A percentile compares a stretch with the other conserved stretches of the same genome.
Conservation (phyloP, 2,329 filamentous ascomycete genomes). For the Zasmidium angulare region DNA sequence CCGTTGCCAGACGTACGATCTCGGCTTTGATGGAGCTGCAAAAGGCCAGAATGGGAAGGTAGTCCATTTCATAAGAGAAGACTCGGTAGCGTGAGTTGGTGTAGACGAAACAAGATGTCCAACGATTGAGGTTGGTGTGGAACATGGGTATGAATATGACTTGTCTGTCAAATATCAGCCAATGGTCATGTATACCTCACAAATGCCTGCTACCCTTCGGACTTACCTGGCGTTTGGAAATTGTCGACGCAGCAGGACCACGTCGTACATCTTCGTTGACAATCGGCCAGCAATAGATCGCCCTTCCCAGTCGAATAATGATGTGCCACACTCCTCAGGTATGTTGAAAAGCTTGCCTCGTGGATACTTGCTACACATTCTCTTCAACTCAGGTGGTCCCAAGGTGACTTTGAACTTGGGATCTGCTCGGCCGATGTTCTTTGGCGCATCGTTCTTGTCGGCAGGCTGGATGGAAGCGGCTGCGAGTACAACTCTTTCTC, state of each 20-base stretch:
- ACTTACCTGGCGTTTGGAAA: slow-evolving; percentile 47
- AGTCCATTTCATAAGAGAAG: slow-evolving; percentile 38
- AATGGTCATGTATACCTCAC: too few relatives aligned
- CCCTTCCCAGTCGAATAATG: slow-evolving; percentile 22
- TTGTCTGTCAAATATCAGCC: too few relatives aligned
- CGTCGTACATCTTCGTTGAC: slow-evolving; percentile 20
- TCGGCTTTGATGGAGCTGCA: slow-evolving; percentile 41
- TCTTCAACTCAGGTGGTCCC: slow-evolving; percentile 18
- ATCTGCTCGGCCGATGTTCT: slow-evolving; percentile 23
- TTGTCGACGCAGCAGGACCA: slow-evolving; percentile 25
- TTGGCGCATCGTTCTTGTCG: slow-evolving; percentile 3
- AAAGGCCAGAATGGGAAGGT: slow-evolving; percentile 39
- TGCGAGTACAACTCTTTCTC: slow-evolving; percentile 21
- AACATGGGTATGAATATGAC: slow-evolving; percentile 53
- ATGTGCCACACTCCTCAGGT: slow-evolving; percentile 19
- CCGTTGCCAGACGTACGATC: slow-evolving; percentile 36
- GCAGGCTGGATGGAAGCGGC: slow-evolving; percentile 19
- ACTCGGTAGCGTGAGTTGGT: slow-evolving; percentile 45
- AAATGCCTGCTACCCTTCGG: too few relatives aligned
- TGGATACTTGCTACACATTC: slow-evolving; percentile 24
- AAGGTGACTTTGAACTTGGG: slow-evolving; percentile 20
- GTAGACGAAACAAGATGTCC: slow-evolving; percentile 37
- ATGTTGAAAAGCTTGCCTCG: slow-evolving; percentile 23
- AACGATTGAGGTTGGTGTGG: slow-evolving; percentile 42
- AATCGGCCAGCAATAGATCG: slow-evolving; percentile 14